Evolutionary conservation across 805 yeast genomes (phyloP).

Genomic region (Metschnikowia cubensis): DNA sequence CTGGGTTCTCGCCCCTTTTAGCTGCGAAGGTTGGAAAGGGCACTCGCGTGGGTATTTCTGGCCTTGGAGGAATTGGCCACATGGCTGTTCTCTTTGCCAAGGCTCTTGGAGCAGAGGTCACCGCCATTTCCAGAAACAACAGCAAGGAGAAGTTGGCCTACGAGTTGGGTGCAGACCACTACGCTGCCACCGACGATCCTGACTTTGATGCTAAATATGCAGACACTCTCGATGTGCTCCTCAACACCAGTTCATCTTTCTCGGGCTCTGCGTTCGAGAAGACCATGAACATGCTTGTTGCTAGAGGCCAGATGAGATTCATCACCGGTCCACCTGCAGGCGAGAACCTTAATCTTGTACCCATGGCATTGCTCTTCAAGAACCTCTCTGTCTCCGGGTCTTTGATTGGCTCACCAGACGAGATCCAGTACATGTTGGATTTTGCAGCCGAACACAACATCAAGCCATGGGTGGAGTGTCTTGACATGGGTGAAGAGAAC

Average conservation of each 20-base stretch:
- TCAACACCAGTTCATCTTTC: constrained; percentile 12
- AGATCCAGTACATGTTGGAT: constrained; percentile 10
- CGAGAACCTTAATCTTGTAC: constrained; percentile 5
- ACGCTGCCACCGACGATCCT: constrained; percentile 11
- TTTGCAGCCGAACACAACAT: constrained; percentile 9
- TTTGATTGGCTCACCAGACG: constrained; percentile 7
- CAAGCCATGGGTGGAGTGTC: constrained; percentile 11
- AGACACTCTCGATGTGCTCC: constrained; percentile 9
- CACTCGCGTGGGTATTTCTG: constrained; percentile 52
- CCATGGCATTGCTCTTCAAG: constrained; percentile 5
- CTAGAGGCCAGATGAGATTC: constrained; percentile 10
- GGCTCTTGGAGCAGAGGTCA: constrained; percentile 60
- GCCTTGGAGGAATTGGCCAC: constrained; percentile 66
- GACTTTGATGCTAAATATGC: constrained; percentile 17
- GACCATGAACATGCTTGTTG: constrained; percentile 5
- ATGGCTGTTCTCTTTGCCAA: constrained; percentile 54
- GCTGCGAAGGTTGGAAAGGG: constrained; percentile 11
- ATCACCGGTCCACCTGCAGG: constrained; percentile 12
- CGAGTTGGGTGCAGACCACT: constrained; percentile 50
- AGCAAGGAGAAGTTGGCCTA: constrained; percentile 48
- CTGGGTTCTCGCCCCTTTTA: constrained; percentile 13
- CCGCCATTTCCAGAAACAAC: constrained; percentile 48
- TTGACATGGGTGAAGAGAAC: constrained; percentile 10
- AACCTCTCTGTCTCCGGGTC: constrained; percentile 9
- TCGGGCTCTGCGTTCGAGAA: constrained; percentile 12